Evolutionary conservation across 352 stramenopile species (phyloP).

Genomic region (Pythium sukuiense): DNA sequence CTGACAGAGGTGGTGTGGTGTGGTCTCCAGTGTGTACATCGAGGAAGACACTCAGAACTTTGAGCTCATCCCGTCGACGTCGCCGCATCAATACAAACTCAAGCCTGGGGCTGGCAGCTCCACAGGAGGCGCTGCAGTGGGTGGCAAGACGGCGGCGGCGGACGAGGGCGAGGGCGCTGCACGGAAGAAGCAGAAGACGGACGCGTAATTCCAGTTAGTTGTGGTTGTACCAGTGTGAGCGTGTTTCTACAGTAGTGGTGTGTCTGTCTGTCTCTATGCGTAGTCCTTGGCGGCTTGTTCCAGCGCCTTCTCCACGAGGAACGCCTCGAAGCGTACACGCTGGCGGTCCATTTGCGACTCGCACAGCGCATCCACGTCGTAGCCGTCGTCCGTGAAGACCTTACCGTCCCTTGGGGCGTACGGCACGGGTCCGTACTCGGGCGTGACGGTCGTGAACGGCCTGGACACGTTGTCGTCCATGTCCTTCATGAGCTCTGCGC

Average conservation of each 20-base stretch:
- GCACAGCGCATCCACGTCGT: constrained; percentile 55
- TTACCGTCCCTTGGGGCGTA: constrained; percentile 46
- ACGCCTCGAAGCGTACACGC: constrained; percentile 32
- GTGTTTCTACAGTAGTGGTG: neutral
- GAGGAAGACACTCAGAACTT: constrained; percentile 40
- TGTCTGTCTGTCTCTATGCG: constrained; percentile 3
- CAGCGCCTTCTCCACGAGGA: constrained; percentile 8
- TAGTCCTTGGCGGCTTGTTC: constrained; percentile 23
- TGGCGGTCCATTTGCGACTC: constrained; percentile 38
- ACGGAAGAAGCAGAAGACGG: constrained; percentile 33
- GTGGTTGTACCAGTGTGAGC: neutral
- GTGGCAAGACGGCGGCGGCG: neutral
- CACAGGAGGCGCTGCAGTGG: neutral
- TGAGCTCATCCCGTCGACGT: constrained; percentile 24
- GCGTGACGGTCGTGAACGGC: constrained; percentile 57
- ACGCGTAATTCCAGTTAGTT: neutral
- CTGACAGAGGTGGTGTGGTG: neutral
- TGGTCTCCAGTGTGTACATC: constrained; percentile 30
- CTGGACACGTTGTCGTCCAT: constrained; percentile 2
- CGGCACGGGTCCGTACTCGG: constrained; percentile 69
- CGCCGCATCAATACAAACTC: constrained; percentile 33
- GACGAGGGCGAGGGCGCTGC: constrained; percentile 5
- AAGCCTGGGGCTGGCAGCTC: constrained; percentile 3
- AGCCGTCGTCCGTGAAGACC: constrained; percentile 35
- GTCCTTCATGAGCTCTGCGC: constrained; percentile 17